phyloP scores from a whole-genome alignment of 148 eudicot species.

The Camellia japonica region DNA sequence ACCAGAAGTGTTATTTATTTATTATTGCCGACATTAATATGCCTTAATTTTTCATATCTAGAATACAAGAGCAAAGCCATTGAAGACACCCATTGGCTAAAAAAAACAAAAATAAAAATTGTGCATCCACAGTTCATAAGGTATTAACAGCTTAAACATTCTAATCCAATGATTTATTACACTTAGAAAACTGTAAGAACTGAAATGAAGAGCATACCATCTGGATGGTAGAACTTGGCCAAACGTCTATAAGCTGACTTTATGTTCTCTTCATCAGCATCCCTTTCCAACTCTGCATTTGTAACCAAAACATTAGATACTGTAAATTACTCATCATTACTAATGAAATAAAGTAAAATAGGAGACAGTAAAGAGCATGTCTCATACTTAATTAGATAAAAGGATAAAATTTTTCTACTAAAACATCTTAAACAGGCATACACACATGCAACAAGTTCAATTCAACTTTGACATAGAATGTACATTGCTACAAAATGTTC shows the following conservation, averaged over 20 bases:
- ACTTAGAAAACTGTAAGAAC: conserved; percentile 1
- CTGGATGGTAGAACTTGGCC: conserved; percentile 97
- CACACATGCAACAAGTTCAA: not conserved
- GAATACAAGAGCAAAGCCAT: not conserved
- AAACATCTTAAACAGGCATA: conserved; percentile 4
- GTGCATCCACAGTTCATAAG: not conserved
- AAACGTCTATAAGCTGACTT: conserved; percentile 76
- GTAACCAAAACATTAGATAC: conserved; percentile 10
- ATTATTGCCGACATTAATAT: not conserved
- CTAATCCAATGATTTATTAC: not conserved
- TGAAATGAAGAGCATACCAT: conserved; percentile 62
- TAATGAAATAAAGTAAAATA: not conserved
- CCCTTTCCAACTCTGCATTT: conserved; percentile 74
- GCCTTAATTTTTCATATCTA: not conserved
- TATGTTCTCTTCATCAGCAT: conserved; percentile 78
- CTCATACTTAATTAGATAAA: not conserved
- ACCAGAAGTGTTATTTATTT: not conserved
- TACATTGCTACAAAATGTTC: not conserved
- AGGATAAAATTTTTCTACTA: not conserved
- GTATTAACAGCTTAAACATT: not conserved
- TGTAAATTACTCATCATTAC: not conserved
- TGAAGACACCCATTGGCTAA: not conserved
- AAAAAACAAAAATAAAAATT: not conserved
- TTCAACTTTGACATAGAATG: conserved; percentile 4
- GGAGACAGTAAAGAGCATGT: not conserved